phyloP scores from a whole-genome alignment of 257 asterid genomes.

The Solanum tacnaense region DNA sequence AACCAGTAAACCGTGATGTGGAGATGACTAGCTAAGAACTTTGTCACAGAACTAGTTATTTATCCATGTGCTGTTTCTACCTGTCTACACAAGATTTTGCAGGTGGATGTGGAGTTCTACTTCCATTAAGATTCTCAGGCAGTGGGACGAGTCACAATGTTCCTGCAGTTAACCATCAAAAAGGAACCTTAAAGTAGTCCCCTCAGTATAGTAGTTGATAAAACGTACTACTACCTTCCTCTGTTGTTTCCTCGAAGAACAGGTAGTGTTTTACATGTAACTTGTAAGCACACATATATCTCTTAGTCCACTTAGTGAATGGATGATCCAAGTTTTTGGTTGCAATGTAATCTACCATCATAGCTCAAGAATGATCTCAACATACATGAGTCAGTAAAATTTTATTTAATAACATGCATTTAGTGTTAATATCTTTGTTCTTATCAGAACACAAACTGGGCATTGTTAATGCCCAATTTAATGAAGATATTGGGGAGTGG shows the following conservation, averaged over 20 bases:
- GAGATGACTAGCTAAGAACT: slow-evolving; percentile 25
- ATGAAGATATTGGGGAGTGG: neutral
- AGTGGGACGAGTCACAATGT: neutral
- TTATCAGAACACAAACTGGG: neutral
- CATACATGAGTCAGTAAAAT: neutral
- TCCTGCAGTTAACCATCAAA: neutral
- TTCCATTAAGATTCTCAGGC: neutral
- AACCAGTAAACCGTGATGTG: slow-evolving; percentile 22
- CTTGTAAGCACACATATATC: neutral
- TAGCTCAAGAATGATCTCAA: neutral
- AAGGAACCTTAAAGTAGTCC: neutral
- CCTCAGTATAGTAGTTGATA: neutral
- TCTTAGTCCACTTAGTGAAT: neutral
- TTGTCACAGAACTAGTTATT: neutral
- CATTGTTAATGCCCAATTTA: no score
- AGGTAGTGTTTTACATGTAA: neutral
- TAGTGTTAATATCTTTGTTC: neutral
- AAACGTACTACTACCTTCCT: neutral
- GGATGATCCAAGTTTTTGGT: neutral
- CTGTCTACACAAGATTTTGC: neutral
- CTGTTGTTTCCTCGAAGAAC: neutral
- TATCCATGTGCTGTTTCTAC: neutral
- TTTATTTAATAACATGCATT: neutral
- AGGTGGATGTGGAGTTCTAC: neutral
- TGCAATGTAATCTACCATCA: neutral